Evolutionary conservation across 2,329 filamentous ascomycete genomes (phyloP).

Genomic region (Sporothrix schenckii): DNA sequence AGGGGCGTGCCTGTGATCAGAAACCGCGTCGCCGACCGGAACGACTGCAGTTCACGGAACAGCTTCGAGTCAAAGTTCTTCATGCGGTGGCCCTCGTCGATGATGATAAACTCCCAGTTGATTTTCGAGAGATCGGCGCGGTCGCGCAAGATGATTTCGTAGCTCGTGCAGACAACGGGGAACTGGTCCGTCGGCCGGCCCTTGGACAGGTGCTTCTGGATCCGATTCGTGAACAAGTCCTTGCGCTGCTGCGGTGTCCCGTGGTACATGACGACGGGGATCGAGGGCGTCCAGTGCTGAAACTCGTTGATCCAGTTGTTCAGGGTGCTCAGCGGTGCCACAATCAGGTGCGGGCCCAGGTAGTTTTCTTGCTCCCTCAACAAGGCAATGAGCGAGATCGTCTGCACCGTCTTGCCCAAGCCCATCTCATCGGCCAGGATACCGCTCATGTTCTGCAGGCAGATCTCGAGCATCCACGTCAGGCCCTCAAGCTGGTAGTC

Average conservation of each 20-base stretch:
- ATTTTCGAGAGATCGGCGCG: conserved; percentile 78
- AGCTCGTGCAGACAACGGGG: conserved; percentile 90
- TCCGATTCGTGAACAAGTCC: conserved; percentile 69
- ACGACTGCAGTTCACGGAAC: conserved; percentile 84
- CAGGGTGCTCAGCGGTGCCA: conserved; percentile 86
- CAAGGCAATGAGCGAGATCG: conserved; percentile 83
- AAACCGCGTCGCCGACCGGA: conserved; percentile 85
- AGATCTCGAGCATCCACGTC: conserved; percentile 90
- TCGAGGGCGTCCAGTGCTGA: conserved; percentile 81
- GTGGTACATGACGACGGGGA: conserved; percentile 90
- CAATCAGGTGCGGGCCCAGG: conserved; percentile 83
- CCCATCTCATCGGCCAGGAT: conserved; percentile 96
- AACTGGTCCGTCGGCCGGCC: conserved; percentile 67
- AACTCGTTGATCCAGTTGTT: conserved; percentile 98
- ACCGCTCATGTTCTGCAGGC: conserved; percentile 80
- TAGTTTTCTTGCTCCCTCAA: conserved; percentile 84
- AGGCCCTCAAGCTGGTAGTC: conserved; percentile 92
- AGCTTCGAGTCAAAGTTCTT: conserved; percentile 95
- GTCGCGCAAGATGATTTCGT: conserved; percentile 94
- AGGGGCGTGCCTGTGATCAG: conserved; percentile 93
- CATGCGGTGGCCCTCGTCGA: conserved; percentile 95
- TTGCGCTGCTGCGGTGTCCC: conserved; percentile 78
- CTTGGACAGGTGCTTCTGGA: conserved; percentile 69
- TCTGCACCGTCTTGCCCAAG: conserved; percentile 84
- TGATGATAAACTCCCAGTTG: conserved; percentile 97